Base-by-base conservation (phyloP, 352 stramenopile genomes). In the Pythium oligandrum region DNA sequence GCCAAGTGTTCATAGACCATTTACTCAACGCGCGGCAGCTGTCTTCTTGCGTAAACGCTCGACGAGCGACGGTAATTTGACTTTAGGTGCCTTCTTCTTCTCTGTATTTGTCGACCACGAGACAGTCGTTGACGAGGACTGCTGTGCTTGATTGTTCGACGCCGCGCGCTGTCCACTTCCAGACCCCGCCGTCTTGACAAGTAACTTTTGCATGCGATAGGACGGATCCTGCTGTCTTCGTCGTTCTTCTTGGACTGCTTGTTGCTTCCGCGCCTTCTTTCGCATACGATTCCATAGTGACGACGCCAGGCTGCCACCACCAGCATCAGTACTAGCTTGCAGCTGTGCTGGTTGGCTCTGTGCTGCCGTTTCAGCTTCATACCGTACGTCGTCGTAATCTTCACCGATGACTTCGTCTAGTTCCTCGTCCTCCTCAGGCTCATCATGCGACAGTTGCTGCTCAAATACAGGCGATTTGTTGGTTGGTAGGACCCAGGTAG, bases 271-370 rank as follows among this genome's bases (percentile, higher is more conserved):
- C 17, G 76, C 78, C 12, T 59, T 64, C 39, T 75, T 72, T 10
- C 68, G 67, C 80, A 90, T 90, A 36, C 80, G 82, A 44, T 77
- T 83, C 77, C 78, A 90, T 2, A 90, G 53, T 4, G 63, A 64
- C 3, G 66, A 66, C 5, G 77, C 73, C 6, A 83, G 53, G 36
- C 66, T 59, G 12, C 53, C 49, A 26, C 50, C 38, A 37, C 42
- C 36, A 31, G 40, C 54, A 39, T 45, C 46, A 4, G 32, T 9
- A 44, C 6, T 1, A 8, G 7, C 32, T 31, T 44, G 12, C n/a
- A 45, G 2, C 12, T 31, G 7, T 39, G 39, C 38, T 9, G 10
- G 39, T 38, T 26, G 17, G 17, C 17, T 26, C 17, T 26, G 17
- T 26, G 17, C 17, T 26, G 17, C 17, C 17, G 17, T 26, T 26